These are phyloP conservation scores for Rhododendron ovatum DNA, from an alignment of 148 eudicot genomes.

Conservation along the genomic window DNA sequence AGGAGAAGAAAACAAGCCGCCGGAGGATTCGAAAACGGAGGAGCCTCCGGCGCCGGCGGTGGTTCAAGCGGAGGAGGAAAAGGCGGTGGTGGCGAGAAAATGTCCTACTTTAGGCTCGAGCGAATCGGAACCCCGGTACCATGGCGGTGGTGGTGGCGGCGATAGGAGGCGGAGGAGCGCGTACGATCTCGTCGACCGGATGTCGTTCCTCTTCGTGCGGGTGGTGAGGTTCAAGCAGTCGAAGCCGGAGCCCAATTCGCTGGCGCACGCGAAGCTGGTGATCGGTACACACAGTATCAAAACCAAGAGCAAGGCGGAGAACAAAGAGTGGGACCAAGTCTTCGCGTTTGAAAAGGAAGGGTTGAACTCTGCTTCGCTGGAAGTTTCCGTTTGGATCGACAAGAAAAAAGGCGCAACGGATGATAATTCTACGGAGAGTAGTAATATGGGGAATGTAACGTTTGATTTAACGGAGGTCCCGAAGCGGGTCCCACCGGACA, in stretches of 20 bases:
- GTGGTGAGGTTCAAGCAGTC: conserved; percentile 62
- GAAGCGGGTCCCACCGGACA: conserved; percentile 86
- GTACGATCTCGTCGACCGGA: conserved; percentile 68
- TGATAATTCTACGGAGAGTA: conserved; percentile 2
- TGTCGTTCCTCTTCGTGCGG: conserved; percentile 80
- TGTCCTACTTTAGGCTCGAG: conserved; percentile 1
- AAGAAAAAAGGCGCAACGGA: conserved; percentile 27
- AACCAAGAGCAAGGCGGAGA: conserved; percentile 36
- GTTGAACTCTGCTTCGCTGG: conserved; percentile 63
- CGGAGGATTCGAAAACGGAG: conserved; percentile 9
- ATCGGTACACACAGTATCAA: conserved; percentile 74
- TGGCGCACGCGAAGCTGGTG: conserved; percentile 51
- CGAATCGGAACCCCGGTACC: conserved; percentile 35
- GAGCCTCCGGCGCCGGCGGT: conserved; percentile 20
- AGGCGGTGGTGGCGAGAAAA: conserved; percentile 3
- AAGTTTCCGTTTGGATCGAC: conserved; percentile 49
- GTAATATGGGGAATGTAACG: conserved; percentile 55
- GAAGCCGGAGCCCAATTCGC: conserved; percentile 32
- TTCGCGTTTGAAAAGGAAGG: conserved; percentile 85
- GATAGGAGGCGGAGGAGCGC: conserved; percentile 37
- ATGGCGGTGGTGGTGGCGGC: conserved; percentile 3
- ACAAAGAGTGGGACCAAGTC: conserved; percentile 78
- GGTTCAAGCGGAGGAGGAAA: conserved; percentile 25
- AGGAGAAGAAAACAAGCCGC: conserved; percentile 6
- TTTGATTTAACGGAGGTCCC: conserved; percentile 84